Evolutionary conservation across 106 monocot genomes (phyloP).

Genomic region (Dendrobium officinale): DNA sequence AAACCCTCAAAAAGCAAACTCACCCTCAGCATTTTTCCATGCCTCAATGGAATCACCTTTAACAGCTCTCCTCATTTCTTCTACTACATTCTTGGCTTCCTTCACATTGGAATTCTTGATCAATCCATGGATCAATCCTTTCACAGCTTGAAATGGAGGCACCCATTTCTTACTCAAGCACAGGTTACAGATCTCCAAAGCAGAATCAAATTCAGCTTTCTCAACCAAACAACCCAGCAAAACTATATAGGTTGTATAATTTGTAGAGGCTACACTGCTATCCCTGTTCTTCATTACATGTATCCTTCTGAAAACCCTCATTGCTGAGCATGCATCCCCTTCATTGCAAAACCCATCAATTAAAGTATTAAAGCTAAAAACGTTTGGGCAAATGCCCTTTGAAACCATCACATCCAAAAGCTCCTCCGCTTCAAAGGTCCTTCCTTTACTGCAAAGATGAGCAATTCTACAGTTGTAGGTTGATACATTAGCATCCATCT

Average conservation of each 20-base stretch:
- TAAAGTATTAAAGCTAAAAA: slow-evolving; percentile 36
- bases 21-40: slow-evolving; percentile 58
- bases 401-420: slow-evolving; percentile 57
- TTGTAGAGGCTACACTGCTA: slow-evolving; percentile 16
- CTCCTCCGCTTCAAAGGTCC: slow-evolving; percentile 44
- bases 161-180: slow-evolving; percentile 53
- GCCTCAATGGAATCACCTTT: slow-evolving; percentile 42
- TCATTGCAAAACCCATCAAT: slow-evolving; percentile 52
- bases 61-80: slow-evolving; percentile 34
- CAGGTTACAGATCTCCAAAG: slow-evolving; percentile 46
- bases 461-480: slow-evolving; percentile 58
- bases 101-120: slow-evolving; percentile 25
- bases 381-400: slow-evolving; percentile 35
- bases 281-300: slow-evolving; percentile 10
- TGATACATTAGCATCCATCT: slow-evolving; percentile 26
- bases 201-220: slow-evolving; percentile 34
- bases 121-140: slow-evolving; percentile 51
- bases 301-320: slow-evolving; percentile 45
- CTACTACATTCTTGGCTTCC: slow-evolving; percentile 34
- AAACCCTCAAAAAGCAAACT: slow-evolving; percentile 22
- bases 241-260: slow-evolving; percentile 36
- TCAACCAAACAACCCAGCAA: slow-evolving; percentile 50
- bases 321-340: slow-evolving; percentile 38
- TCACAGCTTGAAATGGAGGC: slow-evolving; percentile 47
- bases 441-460: slow-evolving; percentile 31